Percentiles rank a stretch among this genome's conserved stretches.
Evolutionary conservation across 768 basidiomycete species (phyloP).

Genomic region (Rubroboletus satanas): DNA sequence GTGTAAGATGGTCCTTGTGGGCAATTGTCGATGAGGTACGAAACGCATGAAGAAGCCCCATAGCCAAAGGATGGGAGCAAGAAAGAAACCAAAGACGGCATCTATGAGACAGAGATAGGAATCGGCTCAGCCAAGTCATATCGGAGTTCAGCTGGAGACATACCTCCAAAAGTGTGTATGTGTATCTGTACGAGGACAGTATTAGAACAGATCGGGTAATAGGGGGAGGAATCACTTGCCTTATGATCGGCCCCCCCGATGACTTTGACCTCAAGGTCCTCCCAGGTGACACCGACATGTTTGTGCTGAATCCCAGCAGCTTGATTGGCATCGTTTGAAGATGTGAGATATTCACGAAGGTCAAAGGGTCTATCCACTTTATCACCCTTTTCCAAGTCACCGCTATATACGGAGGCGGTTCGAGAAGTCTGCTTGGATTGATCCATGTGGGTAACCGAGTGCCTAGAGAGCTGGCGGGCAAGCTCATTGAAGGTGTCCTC

Average conservation of each 20-base stretch:
- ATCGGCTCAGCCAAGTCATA: background rate
- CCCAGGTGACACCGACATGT: constrained; percentile 74
- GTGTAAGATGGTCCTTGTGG: constrained; percentile 55
- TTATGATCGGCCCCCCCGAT: constrained; percentile 54
- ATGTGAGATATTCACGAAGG: constrained; percentile 63
- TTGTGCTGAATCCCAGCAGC: constrained; percentile 67
- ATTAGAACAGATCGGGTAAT: background rate
- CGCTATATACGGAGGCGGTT: constrained; percentile 24
- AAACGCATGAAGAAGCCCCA: constrained; percentile 40
- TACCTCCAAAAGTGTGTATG: constrained; percentile 58
- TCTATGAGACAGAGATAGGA: constrained; percentile 30
- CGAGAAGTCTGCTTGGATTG: constrained; percentile 19
- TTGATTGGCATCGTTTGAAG: constrained; percentile 63
- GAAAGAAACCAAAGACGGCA: constrained; percentile 50
- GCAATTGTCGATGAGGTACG: constrained; percentile 35
- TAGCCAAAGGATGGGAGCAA: constrained; percentile 48
- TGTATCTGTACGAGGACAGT: constrained; percentile 36
- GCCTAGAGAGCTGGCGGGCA: constrained; percentile 35
- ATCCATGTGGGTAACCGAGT: background rate
- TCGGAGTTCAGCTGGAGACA: constrained; percentile 16
- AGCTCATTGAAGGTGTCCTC: constrained; percentile 56
- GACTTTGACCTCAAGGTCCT: constrained; percentile 61
- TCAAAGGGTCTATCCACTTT: constrained; percentile 44
- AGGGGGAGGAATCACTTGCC: constrained; percentile 31
- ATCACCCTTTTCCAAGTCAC: constrained; percentile 42